Base-by-base conservation (phyloP, 768 basidiomycete genomes). In the Hericium erinaceus region DNA sequence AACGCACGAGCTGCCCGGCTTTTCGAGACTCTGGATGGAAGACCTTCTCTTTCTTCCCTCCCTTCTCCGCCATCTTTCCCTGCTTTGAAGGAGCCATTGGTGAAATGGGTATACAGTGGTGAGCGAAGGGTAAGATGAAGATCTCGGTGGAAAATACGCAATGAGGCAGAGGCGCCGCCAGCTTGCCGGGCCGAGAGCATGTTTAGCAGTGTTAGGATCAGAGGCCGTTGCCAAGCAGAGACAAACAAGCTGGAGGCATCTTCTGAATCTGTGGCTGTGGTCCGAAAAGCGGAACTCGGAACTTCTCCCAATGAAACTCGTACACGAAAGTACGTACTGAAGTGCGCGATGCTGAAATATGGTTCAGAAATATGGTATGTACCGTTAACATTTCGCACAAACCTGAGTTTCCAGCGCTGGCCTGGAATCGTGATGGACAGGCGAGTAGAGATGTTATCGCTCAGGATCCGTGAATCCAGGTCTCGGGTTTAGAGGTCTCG, bases 11-110 rank as follows among this genome's bases (percentile, higher is more conserved):
- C 65, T 92, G 89, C 12, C 77, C 82, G 2, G 91, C 91, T 72
- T 92, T 93, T 60, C 91, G 78, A 20, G 91, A 93, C 50, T 85
- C 76, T 4, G 91, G 91, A 67, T 93, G 91, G 61, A 85, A 87
- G 10, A 92, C 63, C 64, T 92, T 92, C 66, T 89, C 88, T 71
- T 83, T 88, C 69, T 83, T 88, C 37, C 65, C 68, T 3, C 66
- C 58, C 53, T 67, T 67, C 24, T 60, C 54, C 59, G 16, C 56
- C 33, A 38, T 50, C 44, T 50, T 61, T 51, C 20, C 39, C 15
- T 69, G 56, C 61, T 77, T 74, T 40, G 70, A 66, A 57, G 76
- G 62, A 16, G 64, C 60, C 68, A 68, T 69, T 24, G 18, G 41
- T 18, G 18, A 22, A 26, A 50, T 33, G 33, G 33, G 33, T 33